Percentiles rank a stretch among this genome's conserved stretches.
These are phyloP conservation scores for Paracoccidioides lutzii DNA, from an alignment of 2,329 filamentous ascomycete genomes.

Conservation along the genomic window DNA sequence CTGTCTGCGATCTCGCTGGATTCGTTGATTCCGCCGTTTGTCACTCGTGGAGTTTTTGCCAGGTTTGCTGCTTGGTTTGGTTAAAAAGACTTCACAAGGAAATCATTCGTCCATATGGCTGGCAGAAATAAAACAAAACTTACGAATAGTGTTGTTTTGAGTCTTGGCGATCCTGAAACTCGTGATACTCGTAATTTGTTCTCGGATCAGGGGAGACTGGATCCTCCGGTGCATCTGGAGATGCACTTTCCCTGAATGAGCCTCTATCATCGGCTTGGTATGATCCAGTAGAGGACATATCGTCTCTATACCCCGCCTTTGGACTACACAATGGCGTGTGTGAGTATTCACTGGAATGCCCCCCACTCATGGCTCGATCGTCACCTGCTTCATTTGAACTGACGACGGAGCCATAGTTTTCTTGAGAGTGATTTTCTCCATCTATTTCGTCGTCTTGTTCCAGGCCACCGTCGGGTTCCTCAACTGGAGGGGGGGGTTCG, in stretches of 20 bases:
- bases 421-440: not conserved
- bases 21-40: slow-evolving; percentile 1
- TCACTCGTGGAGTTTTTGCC: not conserved
- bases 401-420: not conserved
- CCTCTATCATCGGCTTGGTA: not conserved
- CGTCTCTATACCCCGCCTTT: not conserved
- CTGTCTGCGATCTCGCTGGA: not conserved
- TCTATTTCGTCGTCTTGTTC: not conserved
- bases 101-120: not conserved
- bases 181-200: not conserved
- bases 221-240: not conserved
- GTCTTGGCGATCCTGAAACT: not conserved
- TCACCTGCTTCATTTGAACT: not conserved
- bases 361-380: not conserved
- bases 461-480: slow-evolving; percentile 6
- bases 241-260: not conserved
- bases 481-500: slow-evolving; percentile 12
- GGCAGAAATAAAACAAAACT: not conserved
- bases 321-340: not conserved
- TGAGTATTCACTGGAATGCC: not conserved
- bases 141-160: not conserved
- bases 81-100: not conserved
- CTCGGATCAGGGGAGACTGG: not conserved
- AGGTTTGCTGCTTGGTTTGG: not conserved
- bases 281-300: not conserved